A percentile compares a stretch with the other conserved stretches of the same genome.
phyloP scores from a whole-genome alignment of 768 basidiomycete species.

The Coprinellus micaceus region DNA sequence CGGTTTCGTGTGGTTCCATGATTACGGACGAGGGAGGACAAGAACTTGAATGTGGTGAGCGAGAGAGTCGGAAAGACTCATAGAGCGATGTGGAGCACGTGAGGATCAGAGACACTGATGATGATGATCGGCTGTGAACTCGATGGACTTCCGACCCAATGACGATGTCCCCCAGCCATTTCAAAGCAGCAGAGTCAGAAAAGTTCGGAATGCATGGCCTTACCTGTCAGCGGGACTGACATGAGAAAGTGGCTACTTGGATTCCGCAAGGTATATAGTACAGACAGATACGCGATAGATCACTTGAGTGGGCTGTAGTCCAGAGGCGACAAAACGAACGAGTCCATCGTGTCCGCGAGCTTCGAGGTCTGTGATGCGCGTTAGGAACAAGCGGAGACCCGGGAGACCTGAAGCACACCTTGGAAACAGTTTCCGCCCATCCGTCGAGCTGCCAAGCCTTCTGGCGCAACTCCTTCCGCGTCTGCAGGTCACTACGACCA shows the following conservation, averaged over 20 bases:
- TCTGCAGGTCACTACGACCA: conserved; percentile 59
- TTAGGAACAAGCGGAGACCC: conserved; percentile 10
- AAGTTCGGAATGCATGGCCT: background rate
- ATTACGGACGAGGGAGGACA: conserved; percentile 19
- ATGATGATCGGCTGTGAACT: background rate
- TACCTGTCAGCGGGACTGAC: background rate
- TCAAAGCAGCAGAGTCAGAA: no score
- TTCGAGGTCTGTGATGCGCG: conserved; percentile 69
- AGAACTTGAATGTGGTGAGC: conserved; percentile 17
- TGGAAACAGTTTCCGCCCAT: conserved; percentile 92
- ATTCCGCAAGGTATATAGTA: conserved; percentile 1
- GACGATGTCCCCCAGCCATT: no score
- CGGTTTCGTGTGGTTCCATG: conserved; percentile 61
- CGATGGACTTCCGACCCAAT: background rate
- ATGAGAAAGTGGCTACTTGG: background rate
- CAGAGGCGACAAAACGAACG: conserved; percentile 75
- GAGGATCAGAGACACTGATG: conserved; percentile 6
- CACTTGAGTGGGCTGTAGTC: conserved; percentile 85
- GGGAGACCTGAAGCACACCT: conserved; percentile 47
- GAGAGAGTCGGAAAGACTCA: conserved; percentile 18
- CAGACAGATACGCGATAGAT: conserved; percentile 4
- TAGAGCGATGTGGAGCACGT: conserved; percentile 21
- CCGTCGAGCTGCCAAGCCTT: conserved; percentile 93
- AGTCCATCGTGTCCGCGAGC: conserved; percentile 82
- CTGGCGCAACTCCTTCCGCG: conserved; percentile 80